phyloP scores from a whole-genome alignment of 2,329 filamentous ascomycete species.

The Aspergillus latus region DNA sequence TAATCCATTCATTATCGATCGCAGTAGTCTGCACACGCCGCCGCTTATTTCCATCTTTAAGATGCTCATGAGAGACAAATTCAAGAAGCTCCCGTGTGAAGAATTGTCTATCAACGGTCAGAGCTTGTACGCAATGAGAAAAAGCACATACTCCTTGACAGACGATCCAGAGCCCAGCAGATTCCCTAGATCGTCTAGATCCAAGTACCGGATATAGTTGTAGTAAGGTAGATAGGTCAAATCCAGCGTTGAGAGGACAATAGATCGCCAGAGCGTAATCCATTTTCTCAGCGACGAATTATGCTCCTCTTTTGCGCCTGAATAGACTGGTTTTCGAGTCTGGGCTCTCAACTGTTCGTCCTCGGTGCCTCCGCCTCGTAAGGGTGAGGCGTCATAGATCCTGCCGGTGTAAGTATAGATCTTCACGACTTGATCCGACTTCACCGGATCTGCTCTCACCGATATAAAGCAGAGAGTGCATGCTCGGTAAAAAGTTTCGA shows the following conservation, averaged over 20 bases:
- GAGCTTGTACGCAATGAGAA: background rate
- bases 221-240: slow-evolving; percentile 67
- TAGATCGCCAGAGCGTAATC: slow-evolving; percentile 66
- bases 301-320: slow-evolving; percentile 41
- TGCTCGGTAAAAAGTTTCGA: slow-evolving; percentile 25
- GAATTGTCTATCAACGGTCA: slow-evolving; percentile 44
- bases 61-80: slow-evolving; percentile 21
- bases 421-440: background rate
- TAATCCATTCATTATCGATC: slow-evolving; percentile 38
- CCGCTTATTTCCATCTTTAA: slow-evolving; percentile 23
- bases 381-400: slow-evolving; percentile 49
- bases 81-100: slow-evolving; percentile 49
- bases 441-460: slow-evolving; percentile 17
- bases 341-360: slow-evolving; percentile 43
- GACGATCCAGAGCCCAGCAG: slow-evolving; percentile 61
- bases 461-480: slow-evolving; percentile 26
- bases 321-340: slow-evolving; percentile 21
- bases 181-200: slow-evolving; percentile 61
- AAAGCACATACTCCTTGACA: slow-evolving; percentile 52
- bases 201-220: slow-evolving; percentile 63
- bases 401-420: slow-evolving; percentile 31
- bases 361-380: slow-evolving; percentile 46
- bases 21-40: slow-evolving; percentile 22
- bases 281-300: slow-evolving; percentile 55
- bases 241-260: slow-evolving; percentile 64